These are phyloP conservation scores for Talaromyces sp. DNA, from an alignment of 2,329 filamentous ascomycete species.

Conservation along the genomic window DNA sequence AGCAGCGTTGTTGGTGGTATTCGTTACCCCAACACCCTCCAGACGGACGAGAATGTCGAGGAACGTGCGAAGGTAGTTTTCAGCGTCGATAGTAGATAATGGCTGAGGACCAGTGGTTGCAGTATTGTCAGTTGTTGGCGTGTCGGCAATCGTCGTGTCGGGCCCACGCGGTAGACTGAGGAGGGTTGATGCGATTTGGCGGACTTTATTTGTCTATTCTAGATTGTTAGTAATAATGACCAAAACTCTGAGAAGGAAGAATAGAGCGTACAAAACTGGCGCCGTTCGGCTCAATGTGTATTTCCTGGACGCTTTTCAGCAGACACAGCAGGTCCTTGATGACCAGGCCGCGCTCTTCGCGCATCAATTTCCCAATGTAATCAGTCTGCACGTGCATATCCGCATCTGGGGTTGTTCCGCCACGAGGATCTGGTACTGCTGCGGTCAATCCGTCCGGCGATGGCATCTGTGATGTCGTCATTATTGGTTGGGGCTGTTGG, in stretches of 20 bases:
- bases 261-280: constrained; percentile 54
- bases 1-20: not conserved
- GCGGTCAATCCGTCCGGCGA: constrained; percentile 13
- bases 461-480: constrained; percentile 14
- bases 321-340: constrained; percentile 73
- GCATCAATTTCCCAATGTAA: constrained; percentile 60
- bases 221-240: not conserved
- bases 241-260: not conserved
- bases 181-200: constrained; percentile 75
- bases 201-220: constrained; percentile 69
- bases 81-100: constrained; percentile 48
- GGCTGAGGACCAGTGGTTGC: constrained; percentile 21
- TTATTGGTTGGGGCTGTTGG: not conserved
- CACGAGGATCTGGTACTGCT: constrained; percentile 14
- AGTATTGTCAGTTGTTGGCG: not conserved
- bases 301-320: constrained; percentile 71
- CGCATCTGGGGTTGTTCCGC: constrained; percentile 23
- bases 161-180: constrained; percentile 55
- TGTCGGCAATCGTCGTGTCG: constrained; percentile 1
- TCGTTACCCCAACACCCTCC: constrained; percentile 54
- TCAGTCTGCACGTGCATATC: constrained; percentile 37
- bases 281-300: constrained; percentile 73
- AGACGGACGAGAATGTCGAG: constrained; percentile 70
- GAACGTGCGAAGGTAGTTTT: constrained; percentile 67
- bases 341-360: constrained; percentile 72